phyloP scores from a whole-genome alignment of 2,329 filamentous ascomycete genomes.

The Sarocladium strictum region DNA sequence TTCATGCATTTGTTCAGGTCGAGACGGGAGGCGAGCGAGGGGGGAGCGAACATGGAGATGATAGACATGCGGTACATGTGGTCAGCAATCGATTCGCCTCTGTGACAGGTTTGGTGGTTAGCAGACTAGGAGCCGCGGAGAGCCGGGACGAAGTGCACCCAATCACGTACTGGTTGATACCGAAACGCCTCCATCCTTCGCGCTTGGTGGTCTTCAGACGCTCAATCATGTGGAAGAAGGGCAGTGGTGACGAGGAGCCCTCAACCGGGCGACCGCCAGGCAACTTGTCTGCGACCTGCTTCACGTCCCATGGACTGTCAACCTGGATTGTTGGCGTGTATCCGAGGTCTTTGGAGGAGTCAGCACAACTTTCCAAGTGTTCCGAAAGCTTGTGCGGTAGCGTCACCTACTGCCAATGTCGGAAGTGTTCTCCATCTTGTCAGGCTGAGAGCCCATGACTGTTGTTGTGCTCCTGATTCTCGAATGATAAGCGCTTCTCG shows the following conservation, averaged over 20 bases:
- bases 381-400: slow-evolving; percentile 9
- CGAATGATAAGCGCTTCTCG: too few species aligned
- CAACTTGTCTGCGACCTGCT: slow-evolving; percentile 61
- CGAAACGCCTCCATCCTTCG: slow-evolving; percentile 91
- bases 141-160: too few species aligned
- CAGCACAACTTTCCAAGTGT: neutral
- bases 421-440: slow-evolving; percentile 15
- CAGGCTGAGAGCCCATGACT: slow-evolving; percentile 25
- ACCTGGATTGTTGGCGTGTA: slow-evolving; percentile 33
- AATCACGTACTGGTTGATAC: slow-evolving; percentile 50
- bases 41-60: slow-evolving; percentile 86
- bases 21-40: slow-evolving; percentile 62
- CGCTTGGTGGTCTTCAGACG: slow-evolving; percentile 93
- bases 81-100: slow-evolving; percentile 87
- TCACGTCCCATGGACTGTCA: slow-evolving; percentile 46
- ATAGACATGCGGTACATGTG: slow-evolving; percentile 99
- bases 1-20: slow-evolving; percentile 81
- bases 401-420: slow-evolving; percentile 19
- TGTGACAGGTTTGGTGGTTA: slow-evolving; percentile 19
- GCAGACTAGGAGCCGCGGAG: slow-evolving; percentile 10
- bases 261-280: slow-evolving; percentile 47
- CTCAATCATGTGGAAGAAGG: slow-evolving; percentile 93
- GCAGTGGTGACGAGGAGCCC: slow-evolving; percentile 65
- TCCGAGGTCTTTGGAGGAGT: slow-evolving; percentile 22
- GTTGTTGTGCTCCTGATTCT: too few species aligned